Evolutionary conservation across 1,284 basidiomycete genomes (phyloP), one percentile per base, ranked within the genome.

Genomic region (Clitocybe nebularis): DNA sequence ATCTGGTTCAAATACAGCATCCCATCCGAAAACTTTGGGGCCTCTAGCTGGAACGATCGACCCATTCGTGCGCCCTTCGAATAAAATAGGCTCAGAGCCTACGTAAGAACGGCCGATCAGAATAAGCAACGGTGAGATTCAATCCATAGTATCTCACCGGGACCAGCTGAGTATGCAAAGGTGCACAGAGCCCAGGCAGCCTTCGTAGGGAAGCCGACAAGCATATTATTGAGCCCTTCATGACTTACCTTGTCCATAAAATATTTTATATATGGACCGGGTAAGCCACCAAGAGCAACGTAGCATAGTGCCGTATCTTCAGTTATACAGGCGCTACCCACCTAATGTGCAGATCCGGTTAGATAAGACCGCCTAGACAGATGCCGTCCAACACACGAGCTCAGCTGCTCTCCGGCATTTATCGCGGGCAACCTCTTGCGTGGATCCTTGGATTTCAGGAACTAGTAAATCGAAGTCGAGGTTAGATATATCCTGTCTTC

Each of bases 231-330:
- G 16, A 99, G 71, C 21, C 95, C 94, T 52, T 89, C 83, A 54
- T 92, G 88, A 1, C 93, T 93, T 3, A 96, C 64, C 14, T 74
- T 75, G 38, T 73, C 72, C 55, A 95, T 67, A 62, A 97, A 97
- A 57, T 92, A 77, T 59, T 99, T 99, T 74, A 99, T 96, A 66
- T 97, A 99, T 0, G 94, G 93, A 0, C 95, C 96, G 1, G 95
- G 95, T 4, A 99, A 78, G 0, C 92, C 94, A 28, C 83, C 79
- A 24, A 98, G 69, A 0, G 94, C 93, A 51, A 85, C 80, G 59
- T 93, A 98, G 56, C 86, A 90, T 3, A 99, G 78, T 0, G 95
- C 93, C 0, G 95, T 98, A 62, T 99, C 96, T 66, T 99, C 95
- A 0, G 93, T 98, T 50, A 99, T 92, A 57, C 92, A 95, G 3